phyloP scores from a whole-genome alignment of 495 filamentous ascomycete genomes.

The Xylaria nigripes region DNA sequence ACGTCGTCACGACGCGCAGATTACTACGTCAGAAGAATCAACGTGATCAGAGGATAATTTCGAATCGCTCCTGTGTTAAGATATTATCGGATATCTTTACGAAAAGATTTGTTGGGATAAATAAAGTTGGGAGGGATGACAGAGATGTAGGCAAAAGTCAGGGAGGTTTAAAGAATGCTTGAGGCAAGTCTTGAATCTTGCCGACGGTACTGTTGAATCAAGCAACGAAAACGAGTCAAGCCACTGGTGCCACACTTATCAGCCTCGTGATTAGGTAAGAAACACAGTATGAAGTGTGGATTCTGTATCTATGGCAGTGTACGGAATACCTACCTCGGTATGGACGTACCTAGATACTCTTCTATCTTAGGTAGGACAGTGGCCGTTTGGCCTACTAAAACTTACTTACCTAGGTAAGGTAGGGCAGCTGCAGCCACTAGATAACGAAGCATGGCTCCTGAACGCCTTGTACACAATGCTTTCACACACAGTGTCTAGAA shows the following conservation, averaged over 20 bases:
- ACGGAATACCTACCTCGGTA: neutral
- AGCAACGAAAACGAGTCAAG: neutral
- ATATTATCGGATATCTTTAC: neutral
- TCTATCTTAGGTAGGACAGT: too few species aligned
- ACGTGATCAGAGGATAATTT: neutral
- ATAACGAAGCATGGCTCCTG: too few species aligned
- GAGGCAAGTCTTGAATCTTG: conserved; percentile 5
- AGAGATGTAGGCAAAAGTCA: conserved; percentile 2
- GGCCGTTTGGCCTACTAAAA: too few species aligned
- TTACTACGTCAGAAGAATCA: conserved; percentile 1
- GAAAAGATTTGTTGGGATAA: neutral
- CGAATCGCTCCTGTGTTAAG: neutral
- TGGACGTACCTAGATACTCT: neutral
- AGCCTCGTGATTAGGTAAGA: conserved; percentile 6
- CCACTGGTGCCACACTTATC: conserved; percentile 12
- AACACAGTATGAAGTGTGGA: neutral
- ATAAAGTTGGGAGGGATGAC: conserved; percentile 1
- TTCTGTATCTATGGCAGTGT: too few species aligned
- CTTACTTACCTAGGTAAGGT: too few species aligned
- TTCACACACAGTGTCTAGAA: too few species aligned
- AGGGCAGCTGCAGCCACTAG: too few species aligned
- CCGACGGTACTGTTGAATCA: neutral
- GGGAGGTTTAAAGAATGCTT: conserved; percentile 9
- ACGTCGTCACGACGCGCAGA: conserved; percentile 11
- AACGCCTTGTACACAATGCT: too few species aligned